These are phyloP conservation scores for Babjeviella inositovora DNA, from an alignment of 805 yeast genomes.

Conservation along the genomic window DNA sequence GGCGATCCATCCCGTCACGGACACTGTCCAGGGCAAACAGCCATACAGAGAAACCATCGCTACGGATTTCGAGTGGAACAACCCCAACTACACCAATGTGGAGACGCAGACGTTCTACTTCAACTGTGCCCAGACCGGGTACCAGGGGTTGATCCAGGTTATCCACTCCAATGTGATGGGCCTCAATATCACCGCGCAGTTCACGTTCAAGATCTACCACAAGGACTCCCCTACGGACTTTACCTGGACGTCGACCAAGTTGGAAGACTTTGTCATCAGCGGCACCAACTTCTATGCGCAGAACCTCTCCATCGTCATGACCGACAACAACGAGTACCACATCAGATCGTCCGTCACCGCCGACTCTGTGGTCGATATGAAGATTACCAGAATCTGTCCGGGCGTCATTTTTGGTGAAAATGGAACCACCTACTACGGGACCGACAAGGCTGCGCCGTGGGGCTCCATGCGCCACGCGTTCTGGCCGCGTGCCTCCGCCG, in stretches of 20 bases:
- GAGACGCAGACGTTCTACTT: slow-evolving; percentile 93
- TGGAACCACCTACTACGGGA: slow-evolving; percentile 80
- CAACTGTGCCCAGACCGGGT: slow-evolving; percentile 40
- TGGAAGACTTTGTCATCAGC: slow-evolving; percentile 59
- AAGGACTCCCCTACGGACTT: slow-evolving; percentile 29
- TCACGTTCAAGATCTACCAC: slow-evolving; percentile 72
- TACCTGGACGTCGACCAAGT: slow-evolving; percentile 85
- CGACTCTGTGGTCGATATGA: slow-evolving; percentile 58
- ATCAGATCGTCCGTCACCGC: slow-evolving; percentile 52
- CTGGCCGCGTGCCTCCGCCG: slow-evolving; percentile 80
- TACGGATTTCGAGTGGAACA: slow-evolving; percentile 64
- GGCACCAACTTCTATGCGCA: slow-evolving; percentile 76
- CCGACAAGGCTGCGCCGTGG: slow-evolving; percentile 78
- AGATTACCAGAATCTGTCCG: slow-evolving; percentile 42
- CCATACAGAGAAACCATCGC: slow-evolving; percentile 40
- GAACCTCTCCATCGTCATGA: slow-evolving; percentile 44
- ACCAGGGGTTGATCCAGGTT: slow-evolving; percentile 81
- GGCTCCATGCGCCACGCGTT: slow-evolving; percentile 92
- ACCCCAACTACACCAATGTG: slow-evolving; percentile 74
- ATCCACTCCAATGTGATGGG: slow-evolving; percentile 90
- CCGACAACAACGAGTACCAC: slow-evolving; percentile 30
- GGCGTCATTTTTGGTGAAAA: slow-evolving; percentile 86
- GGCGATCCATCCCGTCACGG: slow-evolving; percentile 76
- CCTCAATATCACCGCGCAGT: slow-evolving; percentile 80
- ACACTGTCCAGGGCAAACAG: slow-evolving; percentile 35